Evolutionary conservation across 129 eudicot species (phyloP).

Genomic region (Chrysanthemum seticuspe): DNA sequence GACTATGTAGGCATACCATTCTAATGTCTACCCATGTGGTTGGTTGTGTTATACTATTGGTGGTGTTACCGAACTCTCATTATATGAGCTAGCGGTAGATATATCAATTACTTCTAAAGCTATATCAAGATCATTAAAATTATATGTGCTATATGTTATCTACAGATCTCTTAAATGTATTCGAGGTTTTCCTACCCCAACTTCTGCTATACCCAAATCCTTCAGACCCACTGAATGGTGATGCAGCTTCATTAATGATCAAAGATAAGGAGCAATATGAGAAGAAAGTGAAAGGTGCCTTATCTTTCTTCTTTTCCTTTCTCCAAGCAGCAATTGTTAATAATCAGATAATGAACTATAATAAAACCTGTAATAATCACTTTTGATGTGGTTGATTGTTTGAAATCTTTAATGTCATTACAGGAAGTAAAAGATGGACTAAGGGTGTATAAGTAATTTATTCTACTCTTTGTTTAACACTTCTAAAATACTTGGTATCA

Average conservation of each 20-base stretch:
- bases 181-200: conserved; percentile 83
- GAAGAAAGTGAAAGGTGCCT: conserved; percentile 76
- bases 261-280: conserved; percentile 74
- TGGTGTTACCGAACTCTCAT: too few species aligned
- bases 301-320: background rate
- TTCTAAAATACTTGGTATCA: background rate
- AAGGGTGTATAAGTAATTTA: background rate
- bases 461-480: background rate
- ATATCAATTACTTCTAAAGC: background rate
- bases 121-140: background rate
- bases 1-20: background rate
- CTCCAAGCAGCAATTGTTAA: background rate
- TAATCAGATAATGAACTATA: too few species aligned
- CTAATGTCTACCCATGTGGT: background rate
- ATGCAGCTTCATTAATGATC: conserved; percentile 82
- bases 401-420: background rate
- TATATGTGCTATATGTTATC: conserved; percentile 16
- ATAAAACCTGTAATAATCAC: background rate
- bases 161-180: conserved; percentile 81
- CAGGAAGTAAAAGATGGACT: background rate
- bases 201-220: conserved; percentile 89
- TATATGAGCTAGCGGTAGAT: background rate
- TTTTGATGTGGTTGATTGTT: background rate
- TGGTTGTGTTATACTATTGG: conserved; percentile 11
- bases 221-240: conserved; percentile 82